phyloP scores from a whole-genome alignment of 2,329 filamentous ascomycete species.

The Clonostachys solani region DNA sequence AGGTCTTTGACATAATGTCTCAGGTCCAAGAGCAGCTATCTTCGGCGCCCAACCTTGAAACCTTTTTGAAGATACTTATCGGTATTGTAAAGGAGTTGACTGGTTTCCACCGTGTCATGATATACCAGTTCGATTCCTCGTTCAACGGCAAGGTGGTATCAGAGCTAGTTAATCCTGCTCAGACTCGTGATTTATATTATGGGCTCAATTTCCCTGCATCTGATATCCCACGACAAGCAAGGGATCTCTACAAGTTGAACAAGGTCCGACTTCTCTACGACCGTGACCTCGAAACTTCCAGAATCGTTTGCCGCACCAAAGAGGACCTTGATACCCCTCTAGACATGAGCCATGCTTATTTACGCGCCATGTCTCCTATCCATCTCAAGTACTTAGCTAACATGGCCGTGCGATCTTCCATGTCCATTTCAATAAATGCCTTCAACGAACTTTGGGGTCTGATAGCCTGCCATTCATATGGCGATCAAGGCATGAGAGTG shows the following conservation, averaged over 20 bases:
- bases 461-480: conserved; percentile 83
- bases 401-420: conserved; percentile 89
- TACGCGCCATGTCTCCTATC: conserved; percentile 87
- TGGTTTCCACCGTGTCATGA: conserved; percentile 88
- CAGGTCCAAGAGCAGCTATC: conserved; percentile 87
- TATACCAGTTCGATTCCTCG: conserved; percentile 81
- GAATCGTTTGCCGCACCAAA: conserved; percentile 73
- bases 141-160: conserved; percentile 88
- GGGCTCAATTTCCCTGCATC: conserved; percentile 85
- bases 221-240: conserved; percentile 79
- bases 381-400: conserved; percentile 83
- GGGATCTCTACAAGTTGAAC: conserved; percentile 87
- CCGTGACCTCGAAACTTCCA: conserved; percentile 72
- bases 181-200: conserved; percentile 80
- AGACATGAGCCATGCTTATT: conserved; percentile 79
- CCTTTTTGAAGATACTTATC: conserved; percentile 75
- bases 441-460: conserved; percentile 85
- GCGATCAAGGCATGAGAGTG: conserved; percentile 75
- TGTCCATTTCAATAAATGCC: conserved; percentile 90
- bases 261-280: conserved; percentile 87
- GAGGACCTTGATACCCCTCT: conserved; percentile 72
- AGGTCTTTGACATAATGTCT: conserved; percentile 88
- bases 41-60: conserved; percentile 64
- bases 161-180: conserved; percentile 75
- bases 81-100: conserved; percentile 87